Percentiles rank a stretch among this genome's conserved stretches.
Conservation (phyloP, 768 basidiomycete species). For the Lactifluus piperatus region DNA sequence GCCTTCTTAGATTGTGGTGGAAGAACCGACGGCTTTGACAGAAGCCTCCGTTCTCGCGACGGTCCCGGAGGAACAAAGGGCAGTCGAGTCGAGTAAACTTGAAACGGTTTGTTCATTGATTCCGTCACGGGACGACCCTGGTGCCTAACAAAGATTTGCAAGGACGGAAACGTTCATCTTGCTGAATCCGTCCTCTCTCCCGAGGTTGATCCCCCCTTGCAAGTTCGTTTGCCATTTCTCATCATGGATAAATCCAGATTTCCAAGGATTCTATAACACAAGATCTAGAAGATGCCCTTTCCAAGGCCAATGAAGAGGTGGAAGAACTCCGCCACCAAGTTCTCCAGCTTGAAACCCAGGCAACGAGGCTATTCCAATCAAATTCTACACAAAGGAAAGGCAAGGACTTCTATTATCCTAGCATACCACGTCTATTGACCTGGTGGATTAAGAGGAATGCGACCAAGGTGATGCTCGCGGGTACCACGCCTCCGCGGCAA, state of each 20-base stretch:
- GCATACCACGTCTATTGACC: neutral
- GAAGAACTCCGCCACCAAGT: constrained; percentile 5
- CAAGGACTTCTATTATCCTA: neutral
- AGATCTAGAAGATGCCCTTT: constrained; percentile 11
- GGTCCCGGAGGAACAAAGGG: neutral
- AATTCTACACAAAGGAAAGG: neutral
- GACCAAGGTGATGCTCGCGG: neutral
- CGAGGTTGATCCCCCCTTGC: neutral
- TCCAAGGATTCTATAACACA: neutral
- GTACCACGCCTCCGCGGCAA: neutral
- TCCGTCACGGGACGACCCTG: neutral
- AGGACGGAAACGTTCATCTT: neutral
- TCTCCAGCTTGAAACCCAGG: constrained; percentile 1
- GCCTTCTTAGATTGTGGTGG: constrained; percentile 9
- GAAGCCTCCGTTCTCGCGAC: neutral
- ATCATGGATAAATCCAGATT: neutral
- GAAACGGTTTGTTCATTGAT: neutral
- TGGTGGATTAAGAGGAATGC: neutral
- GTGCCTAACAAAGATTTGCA: neutral
- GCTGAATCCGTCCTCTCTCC: neutral
- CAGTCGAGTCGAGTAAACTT: neutral
- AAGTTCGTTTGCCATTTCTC: neutral
- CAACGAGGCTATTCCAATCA: neutral
- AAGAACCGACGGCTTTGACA: constrained; percentile 9
- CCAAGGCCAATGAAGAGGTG: constrained; percentile 14